A percentile compares a stretch with the other conserved stretches of the same genome.
Evolutionary conservation across 345 rosid genomes (phyloP).

Genomic region (Citrus medica): DNA sequence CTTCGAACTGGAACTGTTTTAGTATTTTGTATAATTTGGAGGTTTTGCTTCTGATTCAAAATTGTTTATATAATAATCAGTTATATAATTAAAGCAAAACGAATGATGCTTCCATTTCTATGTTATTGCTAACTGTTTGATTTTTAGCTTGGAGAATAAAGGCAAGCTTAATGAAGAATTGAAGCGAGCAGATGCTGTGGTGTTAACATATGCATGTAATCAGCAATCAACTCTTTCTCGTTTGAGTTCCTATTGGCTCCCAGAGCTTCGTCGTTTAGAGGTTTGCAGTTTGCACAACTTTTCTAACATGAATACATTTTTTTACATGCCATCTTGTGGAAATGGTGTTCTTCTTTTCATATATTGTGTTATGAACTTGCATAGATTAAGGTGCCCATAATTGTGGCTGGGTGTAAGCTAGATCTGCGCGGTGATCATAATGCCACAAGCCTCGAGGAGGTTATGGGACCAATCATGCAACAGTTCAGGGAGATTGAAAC

Average conservation of each 20-base stretch:
- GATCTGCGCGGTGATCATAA: conserved; percentile 66
- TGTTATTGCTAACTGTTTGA: conserved; percentile 10
- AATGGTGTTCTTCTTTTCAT: neutral
- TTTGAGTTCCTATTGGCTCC: conserved; percentile 64
- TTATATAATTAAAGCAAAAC: neutral
- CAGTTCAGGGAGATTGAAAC: conserved; percentile 80
- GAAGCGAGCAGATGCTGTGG: conserved; percentile 71
- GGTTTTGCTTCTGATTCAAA: neutral
- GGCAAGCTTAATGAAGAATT: conserved; percentile 71
- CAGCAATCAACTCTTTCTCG: conserved; percentile 61
- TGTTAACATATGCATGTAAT: conserved; percentile 79
- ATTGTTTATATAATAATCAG: neutral
- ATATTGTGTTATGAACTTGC: neutral
- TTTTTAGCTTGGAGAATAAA: conserved; percentile 58
- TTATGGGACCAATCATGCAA: conserved; percentile 83
- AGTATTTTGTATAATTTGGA: too few species aligned
- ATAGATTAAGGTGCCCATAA: conserved; percentile 71
- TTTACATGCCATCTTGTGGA: neutral
- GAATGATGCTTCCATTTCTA: neutral
- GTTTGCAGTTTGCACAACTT: conserved; percentile 17
- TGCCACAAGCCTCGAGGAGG: conserved; percentile 52
- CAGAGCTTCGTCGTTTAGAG: conserved; percentile 72
- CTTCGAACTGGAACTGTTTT: neutral
- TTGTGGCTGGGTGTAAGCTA: conserved; percentile 86
- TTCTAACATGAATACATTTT: neutral